phyloP scores from a whole-genome alignment of 2,329 filamentous ascomycete species.

The Thielaviopsis musarum region DNA sequence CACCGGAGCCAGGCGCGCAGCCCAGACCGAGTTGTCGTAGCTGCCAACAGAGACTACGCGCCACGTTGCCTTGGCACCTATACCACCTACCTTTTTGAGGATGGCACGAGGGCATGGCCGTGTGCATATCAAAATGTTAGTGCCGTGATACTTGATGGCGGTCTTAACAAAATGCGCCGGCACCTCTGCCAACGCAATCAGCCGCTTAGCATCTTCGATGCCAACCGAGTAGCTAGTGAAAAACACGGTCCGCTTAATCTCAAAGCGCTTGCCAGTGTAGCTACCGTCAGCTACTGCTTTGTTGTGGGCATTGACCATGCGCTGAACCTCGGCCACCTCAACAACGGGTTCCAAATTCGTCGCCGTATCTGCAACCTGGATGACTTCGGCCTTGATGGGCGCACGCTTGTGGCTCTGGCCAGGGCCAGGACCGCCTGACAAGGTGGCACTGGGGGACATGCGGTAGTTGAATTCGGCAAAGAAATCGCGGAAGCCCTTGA shows the following conservation, averaged over 20 bases:
- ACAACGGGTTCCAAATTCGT: conserved; percentile 58
- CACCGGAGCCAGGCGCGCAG: conserved; percentile 59
- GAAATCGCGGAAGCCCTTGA: conserved; percentile 72
- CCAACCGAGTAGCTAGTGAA: conserved; percentile 85
- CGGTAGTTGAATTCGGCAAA: conserved; percentile 55
- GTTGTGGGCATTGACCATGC: conserved; percentile 82
- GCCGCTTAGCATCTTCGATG: conserved; percentile 50
- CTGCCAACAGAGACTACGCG: conserved; percentile 60
- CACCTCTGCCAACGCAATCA: conserved; percentile 53
- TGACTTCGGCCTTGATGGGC: conserved; percentile 55
- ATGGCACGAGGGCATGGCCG: conserved; percentile 56
- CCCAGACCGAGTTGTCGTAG: conserved; percentile 74
- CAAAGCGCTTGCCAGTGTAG: conserved; percentile 27
- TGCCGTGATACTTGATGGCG: conserved; percentile 68
- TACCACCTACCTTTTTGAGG: conserved; percentile 69
- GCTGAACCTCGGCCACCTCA: conserved; percentile 72
- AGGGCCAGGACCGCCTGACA: conserved; percentile 30
- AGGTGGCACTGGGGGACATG: conserved; percentile 25
- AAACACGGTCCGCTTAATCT: conserved; percentile 74
- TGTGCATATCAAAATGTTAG: conserved; percentile 79
- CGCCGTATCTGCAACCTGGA: conserved; percentile 66
- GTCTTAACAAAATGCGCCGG: conserved; percentile 44
- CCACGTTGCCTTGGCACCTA: conserved; percentile 73
- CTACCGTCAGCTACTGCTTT: conserved; percentile 27
- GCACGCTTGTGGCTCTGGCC: background rate